Evolutionary conservation across 2,329 filamentous ascomycete genomes (phyloP).

Genomic region (Pestalotiopsis sp.): DNA sequence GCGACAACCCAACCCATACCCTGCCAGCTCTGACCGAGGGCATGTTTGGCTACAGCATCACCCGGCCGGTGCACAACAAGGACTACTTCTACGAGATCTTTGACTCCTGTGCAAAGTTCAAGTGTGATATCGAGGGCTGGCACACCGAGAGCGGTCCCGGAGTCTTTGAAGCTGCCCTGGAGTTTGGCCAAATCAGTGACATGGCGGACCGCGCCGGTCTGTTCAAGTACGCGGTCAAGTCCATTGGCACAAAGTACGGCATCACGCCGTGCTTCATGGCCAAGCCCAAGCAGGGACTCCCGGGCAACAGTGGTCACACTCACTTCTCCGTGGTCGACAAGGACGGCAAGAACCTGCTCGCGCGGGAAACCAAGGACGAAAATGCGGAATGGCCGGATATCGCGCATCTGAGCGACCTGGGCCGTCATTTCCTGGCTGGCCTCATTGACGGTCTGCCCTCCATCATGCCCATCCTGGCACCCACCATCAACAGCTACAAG

Average conservation of each 20-base stretch:
- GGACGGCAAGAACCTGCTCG: slow-evolving; percentile 83
- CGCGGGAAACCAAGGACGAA: slow-evolving; percentile 71
- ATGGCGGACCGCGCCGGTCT: slow-evolving; percentile 93
- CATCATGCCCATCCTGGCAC: slow-evolving; percentile 93
- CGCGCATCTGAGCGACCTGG: slow-evolving; percentile 80
- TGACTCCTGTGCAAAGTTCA: slow-evolving; percentile 70
- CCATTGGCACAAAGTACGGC: slow-evolving; percentile 81
- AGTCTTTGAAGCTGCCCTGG: slow-evolving; percentile 92
- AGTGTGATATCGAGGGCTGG: slow-evolving; percentile 78
- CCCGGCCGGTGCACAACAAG: slow-evolving; percentile 75
- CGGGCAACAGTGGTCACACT: slow-evolving; percentile 95
- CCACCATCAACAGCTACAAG: slow-evolving; percentile 98
- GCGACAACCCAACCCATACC: slow-evolving; percentile 63
- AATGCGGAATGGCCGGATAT: slow-evolving; percentile 76
- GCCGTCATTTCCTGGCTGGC: slow-evolving; percentile 90
- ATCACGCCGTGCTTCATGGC: slow-evolving; percentile 99
- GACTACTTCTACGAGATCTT: slow-evolving; percentile 85
- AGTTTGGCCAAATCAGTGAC: slow-evolving; percentile 82
- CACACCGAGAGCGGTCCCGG: slow-evolving; percentile 83
- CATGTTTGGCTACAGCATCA: slow-evolving; percentile 84
- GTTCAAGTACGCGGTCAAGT: slow-evolving; percentile 95
- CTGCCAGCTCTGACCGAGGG: slow-evolving; percentile 75
- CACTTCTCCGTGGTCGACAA: slow-evolving; percentile 86
- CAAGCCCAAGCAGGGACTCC: slow-evolving; percentile 87
- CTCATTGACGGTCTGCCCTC: slow-evolving; percentile 87